Evolutionary conservation across 108 stramenopile genomes (phyloP).

Genomic region (Cyclotella choctawhatcheeana): DNA sequence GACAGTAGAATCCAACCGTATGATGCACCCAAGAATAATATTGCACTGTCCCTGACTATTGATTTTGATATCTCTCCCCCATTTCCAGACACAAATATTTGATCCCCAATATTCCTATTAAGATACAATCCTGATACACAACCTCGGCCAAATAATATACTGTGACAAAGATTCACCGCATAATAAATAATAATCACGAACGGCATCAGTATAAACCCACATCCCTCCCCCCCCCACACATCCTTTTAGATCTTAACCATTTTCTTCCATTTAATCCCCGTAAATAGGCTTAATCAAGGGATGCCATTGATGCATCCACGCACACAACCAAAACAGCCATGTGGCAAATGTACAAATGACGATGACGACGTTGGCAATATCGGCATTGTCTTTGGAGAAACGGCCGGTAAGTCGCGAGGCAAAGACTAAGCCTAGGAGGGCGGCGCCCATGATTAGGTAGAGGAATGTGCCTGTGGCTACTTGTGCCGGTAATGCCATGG

Average conservation of each 20-base stretch:
- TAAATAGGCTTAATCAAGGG: constrained; percentile 91
- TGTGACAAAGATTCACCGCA: no score
- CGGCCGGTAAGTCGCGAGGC: constrained; percentile 69
- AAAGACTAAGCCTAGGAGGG: constrained; percentile 65
- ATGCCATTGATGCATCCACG: constrained; percentile 95
- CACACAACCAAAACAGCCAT: constrained; percentile 92
- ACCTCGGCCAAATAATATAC: no score
- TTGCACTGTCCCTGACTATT: no score
- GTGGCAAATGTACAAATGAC: constrained; percentile 70
- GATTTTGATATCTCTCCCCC: no score
- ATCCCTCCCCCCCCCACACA: neutral
- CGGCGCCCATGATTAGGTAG: constrained; percentile 71
- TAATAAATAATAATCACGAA: no score
- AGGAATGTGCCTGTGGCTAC: constrained; percentile 79
- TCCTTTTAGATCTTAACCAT: neutral
- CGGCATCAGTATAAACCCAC: no score
- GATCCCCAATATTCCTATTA: no score
- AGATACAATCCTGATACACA: no score
- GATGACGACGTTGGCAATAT: constrained; percentile 86
- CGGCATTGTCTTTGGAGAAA: constrained; percentile 84
- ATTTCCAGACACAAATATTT: no score
- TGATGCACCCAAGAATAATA: no score
- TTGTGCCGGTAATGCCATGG: constrained; percentile 75
- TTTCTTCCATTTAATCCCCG: constrained; percentile 58
- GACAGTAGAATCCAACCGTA: no score